Evolutionary conservation across 306 rosid genomes (phyloP), one percentile per base, ranked within the genome.

Genomic region (Herpetospermum pedunculosum): DNA sequence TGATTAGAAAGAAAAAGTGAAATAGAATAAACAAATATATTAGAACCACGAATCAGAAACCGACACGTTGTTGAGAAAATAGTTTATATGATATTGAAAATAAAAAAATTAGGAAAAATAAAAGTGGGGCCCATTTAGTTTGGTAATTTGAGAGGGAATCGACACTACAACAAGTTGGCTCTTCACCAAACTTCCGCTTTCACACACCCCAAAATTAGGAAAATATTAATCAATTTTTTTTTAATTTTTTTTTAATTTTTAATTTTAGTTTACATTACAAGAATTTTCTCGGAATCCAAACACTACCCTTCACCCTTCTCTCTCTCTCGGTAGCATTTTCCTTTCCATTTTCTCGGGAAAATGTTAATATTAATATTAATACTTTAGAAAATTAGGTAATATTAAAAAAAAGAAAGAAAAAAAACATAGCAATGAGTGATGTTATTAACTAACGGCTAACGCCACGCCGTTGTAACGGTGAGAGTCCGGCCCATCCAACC

Each of bases 401-500:
- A 75, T 47, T 64, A 6, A 67, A 59, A 54, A 14, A 76, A 63
- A 60, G 25, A 3, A 23, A 4, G 15, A 6, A 59, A 59, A 30
- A 30, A 29, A 34, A 16, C 44, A 58, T 28, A 57, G 65, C 19
- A 58, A 58, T 54, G 81, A 73, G 82, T 65, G 76, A 80, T 79
- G 85, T 87, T 90, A 23, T 54, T 54, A 26, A 25, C 46, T 62
- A 94, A 91, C 95, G 91, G 11, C 46, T 62, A 94, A 91, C 95
- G 91, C 98, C 98, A 94, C 70, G 96, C 91, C 48, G 98, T 91
- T 62, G 96, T 94, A 68, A 91, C 97, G 38, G 97, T 85, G 82
- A 94, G 96, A 26, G 88, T 82, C 75, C 87, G 89, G 43, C 96
- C 92, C 85, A 73, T 89, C 98, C 98, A 94, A 12, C 98, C 95